Evolutionary conservation across 75 land plant species (phyloP).

Genomic region (Pinus taeda): DNA sequence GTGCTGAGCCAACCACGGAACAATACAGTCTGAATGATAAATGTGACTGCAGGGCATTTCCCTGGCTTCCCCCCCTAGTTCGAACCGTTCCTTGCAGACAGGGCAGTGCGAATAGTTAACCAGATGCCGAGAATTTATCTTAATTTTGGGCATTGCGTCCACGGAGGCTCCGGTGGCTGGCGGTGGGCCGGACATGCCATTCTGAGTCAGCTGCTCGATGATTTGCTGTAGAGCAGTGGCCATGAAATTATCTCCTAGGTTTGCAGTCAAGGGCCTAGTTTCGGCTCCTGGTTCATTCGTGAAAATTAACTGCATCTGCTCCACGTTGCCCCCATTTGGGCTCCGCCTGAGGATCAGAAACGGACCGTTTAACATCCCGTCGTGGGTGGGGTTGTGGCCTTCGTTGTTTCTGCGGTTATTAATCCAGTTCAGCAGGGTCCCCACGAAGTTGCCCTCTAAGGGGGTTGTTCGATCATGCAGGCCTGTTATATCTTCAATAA

Average conservation of each 20-base stretch:
- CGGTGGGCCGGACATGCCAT: slow-evolving; percentile 60
- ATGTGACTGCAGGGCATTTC: slow-evolving; percentile 69
- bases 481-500: background rate
- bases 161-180: slow-evolving; percentile 67
- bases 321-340: slow-evolving; percentile 13
- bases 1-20: slow-evolving; percentile 54
- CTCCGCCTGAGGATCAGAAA: slow-evolving; percentile 21
- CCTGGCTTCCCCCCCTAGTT: slow-evolving; percentile 40
- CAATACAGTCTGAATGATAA: slow-evolving; percentile 49
- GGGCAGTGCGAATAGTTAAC: slow-evolving; percentile 44
- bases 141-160: slow-evolving; percentile 75
- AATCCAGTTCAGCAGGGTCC: background rate
- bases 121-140: slow-evolving; percentile 34
- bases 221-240: slow-evolving; percentile 44
- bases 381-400: background rate
- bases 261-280: slow-evolving; percentile 3
- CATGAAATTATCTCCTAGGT: slow-evolving; percentile 33
- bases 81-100: slow-evolving; percentile 60
- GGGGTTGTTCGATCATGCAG: background rate
- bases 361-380: slow-evolving; percentile 6
- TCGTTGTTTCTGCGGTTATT: background rate
- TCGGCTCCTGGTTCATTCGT: background rate
- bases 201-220: slow-evolving; percentile 40
- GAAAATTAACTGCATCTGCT: background rate
- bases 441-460: background rate